Percentiles rank a stretch among this genome's conserved stretches.
Conservation (phyloP, 2,329 filamentous ascomycete species). For the Coleophoma cylindrospora region DNA sequence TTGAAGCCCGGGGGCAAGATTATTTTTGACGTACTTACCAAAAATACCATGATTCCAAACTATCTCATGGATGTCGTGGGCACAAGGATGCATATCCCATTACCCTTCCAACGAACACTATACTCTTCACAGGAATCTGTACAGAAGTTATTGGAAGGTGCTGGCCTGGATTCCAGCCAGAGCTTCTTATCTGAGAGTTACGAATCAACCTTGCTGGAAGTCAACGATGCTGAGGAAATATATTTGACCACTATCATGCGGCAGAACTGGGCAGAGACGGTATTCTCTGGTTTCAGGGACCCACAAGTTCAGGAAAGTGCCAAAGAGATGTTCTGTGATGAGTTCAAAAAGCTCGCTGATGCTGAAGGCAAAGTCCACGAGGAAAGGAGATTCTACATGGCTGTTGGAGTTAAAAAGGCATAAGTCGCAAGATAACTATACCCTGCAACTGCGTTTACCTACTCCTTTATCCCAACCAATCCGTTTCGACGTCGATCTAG, state of each 20-base stretch:
- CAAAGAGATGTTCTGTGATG: constrained; percentile 7
- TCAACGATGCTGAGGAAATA: constrained; percentile 4
- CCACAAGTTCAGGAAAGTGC: constrained; percentile 2
- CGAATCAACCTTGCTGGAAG: constrained; percentile 1
- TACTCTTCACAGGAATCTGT: constrained; percentile 5
- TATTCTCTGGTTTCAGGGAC: constrained; percentile 4
- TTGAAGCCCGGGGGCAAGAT: constrained; percentile 10
- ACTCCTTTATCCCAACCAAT: neutral
- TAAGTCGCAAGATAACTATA: neutral
- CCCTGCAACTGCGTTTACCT: neutral
- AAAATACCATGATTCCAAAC: constrained; percentile 6
- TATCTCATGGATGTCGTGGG: constrained; percentile 7
- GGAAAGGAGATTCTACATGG: neutral
- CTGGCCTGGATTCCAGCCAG: constrained; percentile 7
- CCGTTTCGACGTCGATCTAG: neutral
- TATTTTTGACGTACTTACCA: constrained; percentile 10
- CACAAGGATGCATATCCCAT: constrained; percentile 2
- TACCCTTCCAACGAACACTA: constrained; percentile 2
- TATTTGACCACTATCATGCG: constrained; percentile 3
- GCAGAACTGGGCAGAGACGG: neutral
- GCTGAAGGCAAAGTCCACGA: neutral
- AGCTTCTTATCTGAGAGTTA: constrained; percentile 9
- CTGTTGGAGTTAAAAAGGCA: neutral
- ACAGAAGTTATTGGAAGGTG: constrained; percentile 3
- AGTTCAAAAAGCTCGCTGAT: constrained; percentile 7